A percentile compares a stretch with the other conserved stretches of the same genome.
Evolutionary conservation across 2,329 filamentous ascomycete genomes (phyloP).

Genomic region (Juglanconis oblonga): DNA sequence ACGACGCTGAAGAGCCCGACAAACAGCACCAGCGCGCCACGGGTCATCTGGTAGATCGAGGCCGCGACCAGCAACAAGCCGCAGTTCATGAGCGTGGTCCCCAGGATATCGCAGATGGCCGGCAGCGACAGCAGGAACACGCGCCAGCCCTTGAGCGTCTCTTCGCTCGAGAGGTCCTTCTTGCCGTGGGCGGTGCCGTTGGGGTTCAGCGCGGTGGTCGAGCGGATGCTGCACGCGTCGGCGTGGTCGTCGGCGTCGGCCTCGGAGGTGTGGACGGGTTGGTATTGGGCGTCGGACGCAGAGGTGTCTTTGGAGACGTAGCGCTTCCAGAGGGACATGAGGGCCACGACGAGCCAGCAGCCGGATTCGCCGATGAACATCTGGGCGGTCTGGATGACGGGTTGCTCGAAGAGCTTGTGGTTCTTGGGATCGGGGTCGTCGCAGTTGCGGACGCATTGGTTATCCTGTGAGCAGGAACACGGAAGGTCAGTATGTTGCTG

Average conservation of each 20-base stretch:
- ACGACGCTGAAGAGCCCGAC: conserved; percentile 93
- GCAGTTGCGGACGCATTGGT: conserved; percentile 94
- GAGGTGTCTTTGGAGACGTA: conserved; percentile 41
- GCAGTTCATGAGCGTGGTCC: conserved; percentile 96
- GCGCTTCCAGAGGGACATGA: conserved; percentile 64
- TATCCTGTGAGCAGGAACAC: conserved; percentile 59
- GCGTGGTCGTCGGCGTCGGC: conserved; percentile 44
- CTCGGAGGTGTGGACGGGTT: conserved; percentile 55
- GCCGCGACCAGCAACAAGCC: conserved; percentile 91
- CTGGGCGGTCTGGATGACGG: conserved; percentile 91
- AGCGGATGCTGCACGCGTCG: conserved; percentile 42
- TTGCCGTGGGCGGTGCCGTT: conserved; percentile 43
- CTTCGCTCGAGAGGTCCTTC: conserved; percentile 39
- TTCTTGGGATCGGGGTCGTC: conserved; percentile 64
- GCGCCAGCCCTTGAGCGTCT: conserved; percentile 67
- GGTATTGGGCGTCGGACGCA: conserved; percentile 56
- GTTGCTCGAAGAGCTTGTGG: conserved; percentile 81
- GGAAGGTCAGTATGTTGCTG: conserved; percentile 19
- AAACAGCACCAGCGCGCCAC: conserved; percentile 90
- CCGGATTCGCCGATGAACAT: conserved; percentile 98
- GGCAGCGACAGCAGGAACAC: conserved; percentile 78
- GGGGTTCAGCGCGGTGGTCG: conserved; percentile 38
- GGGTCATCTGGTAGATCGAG: conserved; percentile 98
- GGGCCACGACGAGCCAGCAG: conserved; percentile 85
- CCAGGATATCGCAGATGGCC: conserved; percentile 89